Conservation (phyloP, 2,329 filamentous ascomycete species). For the Stemphylium lycopersici region DNA sequence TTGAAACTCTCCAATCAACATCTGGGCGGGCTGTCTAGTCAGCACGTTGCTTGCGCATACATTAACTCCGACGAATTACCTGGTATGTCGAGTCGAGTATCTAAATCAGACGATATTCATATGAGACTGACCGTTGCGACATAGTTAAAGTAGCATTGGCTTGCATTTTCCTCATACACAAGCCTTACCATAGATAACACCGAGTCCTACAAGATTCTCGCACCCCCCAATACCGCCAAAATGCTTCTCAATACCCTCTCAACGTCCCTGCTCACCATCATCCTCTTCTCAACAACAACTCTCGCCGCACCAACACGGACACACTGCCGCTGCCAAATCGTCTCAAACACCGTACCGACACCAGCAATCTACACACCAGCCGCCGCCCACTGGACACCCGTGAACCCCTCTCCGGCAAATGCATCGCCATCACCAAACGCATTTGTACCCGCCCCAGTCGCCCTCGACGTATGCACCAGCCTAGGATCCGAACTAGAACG, state of each 20-base stretch:
- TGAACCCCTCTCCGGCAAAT: conserved; percentile 12
- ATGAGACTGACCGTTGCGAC: not conserved
- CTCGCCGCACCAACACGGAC: conserved; percentile 32
- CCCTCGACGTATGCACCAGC: conserved; percentile 26
- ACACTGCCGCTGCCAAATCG: conserved; percentile 39
- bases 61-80: not conserved
- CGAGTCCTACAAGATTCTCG: not conserved
- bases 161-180: not conserved
- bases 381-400: conserved; percentile 27
- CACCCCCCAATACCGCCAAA: not conserved
- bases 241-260: not conserved
- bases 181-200: not conserved
- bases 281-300: conserved; percentile 9
- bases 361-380: conserved; percentile 25
- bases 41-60: not conserved
- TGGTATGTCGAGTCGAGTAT: not conserved
- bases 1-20: not conserved
- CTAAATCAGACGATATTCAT: not conserved
- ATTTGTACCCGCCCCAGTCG: conserved; percentile 13
- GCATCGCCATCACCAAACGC: not conserved
- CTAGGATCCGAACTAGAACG: conserved; percentile 36
- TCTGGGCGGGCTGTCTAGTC: not conserved
- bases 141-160: not conserved
- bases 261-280: conserved; percentile 21
- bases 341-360: conserved; percentile 16